Evolutionary conservation across 352 stramenopile species (phyloP).

Genomic region (Phytophthora megakarya): DNA sequence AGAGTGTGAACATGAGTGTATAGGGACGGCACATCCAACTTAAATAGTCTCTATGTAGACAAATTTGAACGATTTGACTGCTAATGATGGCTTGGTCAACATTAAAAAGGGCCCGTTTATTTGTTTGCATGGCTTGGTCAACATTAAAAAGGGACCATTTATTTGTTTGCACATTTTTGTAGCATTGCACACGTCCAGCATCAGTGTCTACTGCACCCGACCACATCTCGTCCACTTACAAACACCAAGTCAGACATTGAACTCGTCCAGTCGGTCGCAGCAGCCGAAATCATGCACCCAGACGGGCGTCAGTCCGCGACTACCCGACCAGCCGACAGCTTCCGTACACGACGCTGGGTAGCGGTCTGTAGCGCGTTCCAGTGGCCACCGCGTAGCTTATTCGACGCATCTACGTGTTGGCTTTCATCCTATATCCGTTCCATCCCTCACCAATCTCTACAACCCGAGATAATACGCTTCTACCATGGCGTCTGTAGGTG

Average conservation of each 20-base stretch:
- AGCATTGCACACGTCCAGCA: not conserved
- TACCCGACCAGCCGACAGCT: not conserved
- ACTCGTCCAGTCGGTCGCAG: not conserved
- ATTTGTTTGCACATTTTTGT: not conserved
- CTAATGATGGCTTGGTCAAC: too few relatives aligned
- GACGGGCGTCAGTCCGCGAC: not conserved
- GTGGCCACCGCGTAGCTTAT: not conserved
- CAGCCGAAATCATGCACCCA: not conserved
- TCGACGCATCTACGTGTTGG: not conserved
- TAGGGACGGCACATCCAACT: too few relatives aligned
- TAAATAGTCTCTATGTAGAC: too few relatives aligned
- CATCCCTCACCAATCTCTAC: not conserved
- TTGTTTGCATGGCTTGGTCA: too few relatives aligned
- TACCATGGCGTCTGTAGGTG: conserved; percentile 32
- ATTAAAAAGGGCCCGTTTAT: too few relatives aligned
- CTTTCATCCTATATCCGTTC: not conserved
- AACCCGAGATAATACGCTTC: not conserved
- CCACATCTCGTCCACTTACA: not conserved
- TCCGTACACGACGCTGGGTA: not conserved
- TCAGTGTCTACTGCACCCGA: not conserved
- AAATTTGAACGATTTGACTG: too few relatives aligned
- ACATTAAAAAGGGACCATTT: not conserved
- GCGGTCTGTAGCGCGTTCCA: not conserved
- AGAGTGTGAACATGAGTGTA: too few relatives aligned
- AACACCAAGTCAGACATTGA: not conserved